These are phyloP conservation scores for Colletotrichum truncatum DNA, from an alignment of 2,329 filamentous ascomycete species.

Conservation along the genomic window DNA sequence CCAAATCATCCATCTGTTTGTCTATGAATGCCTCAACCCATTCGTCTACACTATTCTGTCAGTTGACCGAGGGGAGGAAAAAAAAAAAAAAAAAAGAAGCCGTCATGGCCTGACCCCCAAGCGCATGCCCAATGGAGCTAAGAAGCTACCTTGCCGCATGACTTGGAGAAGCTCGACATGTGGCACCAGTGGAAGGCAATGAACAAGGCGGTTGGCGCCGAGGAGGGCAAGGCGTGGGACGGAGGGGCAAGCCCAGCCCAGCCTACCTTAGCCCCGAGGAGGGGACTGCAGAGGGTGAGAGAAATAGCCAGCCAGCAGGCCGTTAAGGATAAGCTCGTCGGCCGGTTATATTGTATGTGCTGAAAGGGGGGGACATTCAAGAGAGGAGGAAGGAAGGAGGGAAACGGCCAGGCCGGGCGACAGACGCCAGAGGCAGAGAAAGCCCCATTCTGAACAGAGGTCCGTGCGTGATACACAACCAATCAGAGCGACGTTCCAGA, in stretches of 20 bases:
- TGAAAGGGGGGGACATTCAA: not conserved
- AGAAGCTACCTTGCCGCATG: slow-evolving; percentile 29
- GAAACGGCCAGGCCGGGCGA: too few species aligned
- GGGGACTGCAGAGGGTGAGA: slow-evolving; percentile 23
- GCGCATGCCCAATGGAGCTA: slow-evolving; percentile 29
- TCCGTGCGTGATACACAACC: too few species aligned
- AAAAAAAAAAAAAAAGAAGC: too few species aligned
- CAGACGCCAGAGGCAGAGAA: too few species aligned
- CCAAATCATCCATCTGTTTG: not conserved
- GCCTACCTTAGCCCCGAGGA: not conserved
- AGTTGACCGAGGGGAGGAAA: too few species aligned
- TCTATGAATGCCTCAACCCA: too few species aligned
- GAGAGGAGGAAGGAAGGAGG: not conserved
- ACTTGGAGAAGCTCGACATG: slow-evolving; percentile 27
- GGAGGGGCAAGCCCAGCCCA: too few species aligned
- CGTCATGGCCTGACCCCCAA: not conserved
- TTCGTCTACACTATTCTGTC: too few species aligned
- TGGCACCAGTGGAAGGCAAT: slow-evolving; percentile 31
- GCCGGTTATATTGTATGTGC: not conserved
- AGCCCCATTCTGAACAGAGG: too few species aligned
- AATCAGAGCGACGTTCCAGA: too few species aligned
- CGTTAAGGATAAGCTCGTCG: not conserved
- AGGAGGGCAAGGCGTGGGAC: slow-evolving; percentile 20
- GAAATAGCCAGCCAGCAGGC: not conserved
- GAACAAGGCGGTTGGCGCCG: slow-evolving; percentile 22